Base-by-base conservation (phyloP, 768 basidiomycete species). In the Kwoniella pini region DNA sequence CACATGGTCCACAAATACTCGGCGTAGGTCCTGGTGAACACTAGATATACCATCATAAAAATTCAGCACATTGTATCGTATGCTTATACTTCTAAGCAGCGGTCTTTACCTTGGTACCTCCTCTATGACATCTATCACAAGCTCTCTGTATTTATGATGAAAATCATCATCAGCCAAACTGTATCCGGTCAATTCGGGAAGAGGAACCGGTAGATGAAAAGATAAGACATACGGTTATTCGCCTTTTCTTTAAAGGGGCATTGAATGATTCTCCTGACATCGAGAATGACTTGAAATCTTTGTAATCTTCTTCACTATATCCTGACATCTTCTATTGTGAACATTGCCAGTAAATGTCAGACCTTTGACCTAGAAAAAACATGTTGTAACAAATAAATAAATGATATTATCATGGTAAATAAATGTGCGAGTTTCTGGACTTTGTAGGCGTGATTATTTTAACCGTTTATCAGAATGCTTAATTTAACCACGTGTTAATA, bases 71-170 rank as follows among this genome's bases (percentile, higher is more conserved):
- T 42, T 42, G 40, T 11, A 17, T 9, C n/a, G 51, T 19, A 7
- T 21, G 6, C 7, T 21, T 26, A 12, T 31, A 27, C 42, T 11
- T 31, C 6, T 30, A 24, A 21, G 15, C 13, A n/a, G n/a, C 11
- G 42, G 28, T 7, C 11, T 61, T 40, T 21, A 68, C 70, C 56
- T 65, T 69, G 52, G 68, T 65, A 31, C 70, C 67, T 43, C 67
- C 60, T 27, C 65, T 59, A 60, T 72, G 67, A 57, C 70, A 72
- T 33, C 63, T 58, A 44, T 72, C 70, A 53, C 70, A 72, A 4
- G 70, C 70, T 31, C 70, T 46, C 70, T 72, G 12, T 19, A 9
- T 26, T 24, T 17, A 36, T 7, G 33, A 15, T 36, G 33, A 36
- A 7, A n/a, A n/a, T n/a, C n/a, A n/a, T n/a, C n/a, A n/a, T n/a